Evolutionary conservation across 345 rosid species (phyloP).

Genomic region (Combretum micranthum): DNA sequence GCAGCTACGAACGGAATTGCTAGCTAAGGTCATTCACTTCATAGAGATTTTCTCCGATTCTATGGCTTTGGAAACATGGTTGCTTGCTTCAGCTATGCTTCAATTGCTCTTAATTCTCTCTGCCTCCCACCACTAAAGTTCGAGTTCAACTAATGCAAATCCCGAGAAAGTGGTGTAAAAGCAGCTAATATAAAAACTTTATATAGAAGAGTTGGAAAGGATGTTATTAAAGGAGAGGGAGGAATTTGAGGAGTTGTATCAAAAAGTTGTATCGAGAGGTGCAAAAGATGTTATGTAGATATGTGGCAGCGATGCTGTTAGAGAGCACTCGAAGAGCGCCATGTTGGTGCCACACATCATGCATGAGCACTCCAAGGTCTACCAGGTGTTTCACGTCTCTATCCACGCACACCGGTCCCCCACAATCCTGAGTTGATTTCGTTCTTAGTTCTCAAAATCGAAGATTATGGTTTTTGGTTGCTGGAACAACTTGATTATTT

Average conservation of each 20-base stretch:
- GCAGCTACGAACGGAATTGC: constrained; percentile 99
- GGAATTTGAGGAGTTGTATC: constrained; percentile 73
- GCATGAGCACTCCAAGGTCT: too few relatives aligned
- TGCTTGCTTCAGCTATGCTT: constrained; percentile 96
- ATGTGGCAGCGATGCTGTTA: too few relatives aligned
- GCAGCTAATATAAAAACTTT: constrained; percentile 25
- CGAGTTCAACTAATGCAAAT: constrained; percentile 52
- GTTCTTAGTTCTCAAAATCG: too few relatives aligned
- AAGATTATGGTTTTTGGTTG: too few relatives aligned
- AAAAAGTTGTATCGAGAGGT: constrained; percentile 31
- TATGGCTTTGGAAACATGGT: constrained; percentile 95
- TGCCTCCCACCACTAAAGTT: constrained; percentile 74
- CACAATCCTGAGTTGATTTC: too few relatives aligned
- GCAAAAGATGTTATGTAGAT: constrained; percentile 35
- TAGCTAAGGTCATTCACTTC: constrained; percentile 95
- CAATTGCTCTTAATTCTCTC: constrained; percentile 76
- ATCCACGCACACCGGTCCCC: too few relatives aligned
- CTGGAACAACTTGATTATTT: too few relatives aligned
- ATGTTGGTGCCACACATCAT: too few relatives aligned
- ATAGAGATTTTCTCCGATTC: constrained; percentile 97
- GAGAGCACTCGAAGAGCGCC: too few relatives aligned
- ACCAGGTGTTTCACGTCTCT: too few relatives aligned
- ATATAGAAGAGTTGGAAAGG: constrained; percentile 49
- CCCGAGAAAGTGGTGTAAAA: constrained; percentile 22
- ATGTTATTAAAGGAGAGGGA: constrained; percentile 57